A percentile compares a stretch with the other conserved stretches of the same genome.
Conservation (phyloP, 495 filamentous ascomycete species). For the Tuber melanosporum region DNA sequence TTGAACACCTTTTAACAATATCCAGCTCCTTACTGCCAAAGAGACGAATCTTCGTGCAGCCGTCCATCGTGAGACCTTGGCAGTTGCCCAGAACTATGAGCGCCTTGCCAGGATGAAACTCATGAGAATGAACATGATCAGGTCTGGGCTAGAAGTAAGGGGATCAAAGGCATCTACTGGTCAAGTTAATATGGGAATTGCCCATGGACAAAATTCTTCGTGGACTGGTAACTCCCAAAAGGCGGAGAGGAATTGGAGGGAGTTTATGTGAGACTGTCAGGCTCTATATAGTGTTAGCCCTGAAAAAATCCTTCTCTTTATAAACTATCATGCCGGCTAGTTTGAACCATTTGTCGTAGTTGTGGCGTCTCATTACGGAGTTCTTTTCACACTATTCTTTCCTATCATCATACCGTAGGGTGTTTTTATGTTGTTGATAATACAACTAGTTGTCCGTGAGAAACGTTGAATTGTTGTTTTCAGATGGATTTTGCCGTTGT, state of each 20-base stretch:
- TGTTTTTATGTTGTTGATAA: not conserved
- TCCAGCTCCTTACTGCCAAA: conserved; percentile 62
- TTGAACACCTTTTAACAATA: conserved; percentile 18
- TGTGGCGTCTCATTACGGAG: not conserved
- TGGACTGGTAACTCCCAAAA: not conserved
- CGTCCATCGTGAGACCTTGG: conserved; percentile 61
- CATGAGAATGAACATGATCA: conserved; percentile 63
- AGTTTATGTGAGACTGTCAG: not conserved
- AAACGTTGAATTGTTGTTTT: not conserved
- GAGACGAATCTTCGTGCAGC: conserved; percentile 56
- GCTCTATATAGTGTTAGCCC: not conserved
- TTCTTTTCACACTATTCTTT: not conserved
- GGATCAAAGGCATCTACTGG: conserved; percentile 29
- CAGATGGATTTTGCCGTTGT: not conserved
- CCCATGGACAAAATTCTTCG: not conserved
- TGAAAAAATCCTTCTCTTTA: not conserved
- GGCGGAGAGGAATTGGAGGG: not conserved
- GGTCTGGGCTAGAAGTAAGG: conserved; percentile 68
- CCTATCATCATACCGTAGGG: not conserved
- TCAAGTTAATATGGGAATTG: not conserved
- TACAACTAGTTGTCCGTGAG: not conserved
- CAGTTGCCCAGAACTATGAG: conserved; percentile 64
- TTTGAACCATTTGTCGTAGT: not conserved
- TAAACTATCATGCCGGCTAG: not conserved
- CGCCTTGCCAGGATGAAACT: conserved; percentile 66